These are phyloP conservation scores for Zymoseptoria tritici DNA, from an alignment of 2,329 filamentous ascomycete genomes.

Conservation along the genomic window DNA sequence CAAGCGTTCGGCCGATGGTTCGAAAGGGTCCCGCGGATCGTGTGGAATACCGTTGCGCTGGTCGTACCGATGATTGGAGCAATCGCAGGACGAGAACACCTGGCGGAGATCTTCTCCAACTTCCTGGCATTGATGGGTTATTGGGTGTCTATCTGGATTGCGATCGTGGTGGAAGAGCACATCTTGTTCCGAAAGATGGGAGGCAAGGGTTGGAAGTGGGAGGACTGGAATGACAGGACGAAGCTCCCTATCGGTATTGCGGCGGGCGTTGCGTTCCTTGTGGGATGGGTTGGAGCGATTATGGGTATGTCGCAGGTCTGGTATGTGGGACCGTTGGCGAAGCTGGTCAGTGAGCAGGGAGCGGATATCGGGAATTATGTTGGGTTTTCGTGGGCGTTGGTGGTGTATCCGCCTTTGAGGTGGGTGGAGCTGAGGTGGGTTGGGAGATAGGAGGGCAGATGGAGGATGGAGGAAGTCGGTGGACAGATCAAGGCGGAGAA, in stretches of 20 bases:
- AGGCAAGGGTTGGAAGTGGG: slow-evolving; percentile 51
- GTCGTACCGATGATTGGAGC: slow-evolving; percentile 59
- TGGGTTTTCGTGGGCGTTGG: slow-evolving; percentile 51
- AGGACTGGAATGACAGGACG: slow-evolving; percentile 50
- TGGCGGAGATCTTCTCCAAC: slow-evolving; percentile 60
- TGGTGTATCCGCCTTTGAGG: slow-evolving; percentile 50
- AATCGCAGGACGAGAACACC: slow-evolving; percentile 52
- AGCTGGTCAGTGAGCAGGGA: slow-evolving; percentile 49
- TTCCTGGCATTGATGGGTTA: slow-evolving; percentile 66
- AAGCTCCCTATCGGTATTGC: slow-evolving; percentile 57
- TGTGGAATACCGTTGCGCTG: slow-evolving; percentile 58
- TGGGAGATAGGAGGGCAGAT: no score
- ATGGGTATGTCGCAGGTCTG: slow-evolving; percentile 63
- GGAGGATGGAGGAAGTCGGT: no score
- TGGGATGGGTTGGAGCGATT: slow-evolving; percentile 59
- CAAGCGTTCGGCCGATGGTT: slow-evolving; percentile 57
- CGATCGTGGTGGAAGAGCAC: slow-evolving; percentile 55
- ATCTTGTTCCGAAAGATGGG: slow-evolving; percentile 50
- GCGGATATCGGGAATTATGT: slow-evolving; percentile 56
- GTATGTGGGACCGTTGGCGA: slow-evolving; percentile 58
- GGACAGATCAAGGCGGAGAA: no score
- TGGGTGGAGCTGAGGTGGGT: slow-evolving; percentile 45
- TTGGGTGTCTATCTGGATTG: slow-evolving; percentile 60
- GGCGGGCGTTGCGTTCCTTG: slow-evolving; percentile 52
- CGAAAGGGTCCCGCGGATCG: slow-evolving; percentile 51